Evolutionary conservation across 2,329 filamentous ascomycete species (phyloP).

Genomic region (Colletotrichum magnum): DNA sequence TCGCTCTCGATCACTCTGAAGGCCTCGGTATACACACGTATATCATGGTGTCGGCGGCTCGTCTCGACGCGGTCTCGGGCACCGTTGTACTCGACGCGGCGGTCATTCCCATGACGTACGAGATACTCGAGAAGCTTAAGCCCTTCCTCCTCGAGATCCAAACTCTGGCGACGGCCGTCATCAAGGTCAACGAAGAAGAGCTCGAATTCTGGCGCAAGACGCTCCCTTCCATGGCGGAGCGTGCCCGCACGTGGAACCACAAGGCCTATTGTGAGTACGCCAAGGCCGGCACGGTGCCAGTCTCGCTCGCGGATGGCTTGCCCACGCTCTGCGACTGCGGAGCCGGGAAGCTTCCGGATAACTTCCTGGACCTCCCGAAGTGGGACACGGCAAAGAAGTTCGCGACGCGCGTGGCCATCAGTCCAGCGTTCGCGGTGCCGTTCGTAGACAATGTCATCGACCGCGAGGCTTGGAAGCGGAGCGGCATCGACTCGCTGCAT

Average conservation of each 20-base stretch:
- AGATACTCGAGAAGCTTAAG: conserved; percentile 52
- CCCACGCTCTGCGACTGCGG: conserved; percentile 63
- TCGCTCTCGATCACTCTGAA: conserved; percentile 55
- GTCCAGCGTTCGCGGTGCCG: conserved; percentile 63
- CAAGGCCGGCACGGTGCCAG: conserved; percentile 52
- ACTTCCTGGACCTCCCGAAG: conserved; percentile 57
- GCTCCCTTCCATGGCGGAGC: conserved; percentile 61
- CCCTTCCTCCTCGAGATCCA: conserved; percentile 56
- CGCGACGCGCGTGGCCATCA: conserved; percentile 71
- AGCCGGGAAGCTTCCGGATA: conserved; percentile 55
- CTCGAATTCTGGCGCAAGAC: conserved; percentile 65
- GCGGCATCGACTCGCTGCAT: background rate
- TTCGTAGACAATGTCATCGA: conserved; percentile 59
- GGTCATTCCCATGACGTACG: conserved; percentile 58
- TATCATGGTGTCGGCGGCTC: conserved; percentile 58
- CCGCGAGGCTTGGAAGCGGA: conserved; percentile 9
- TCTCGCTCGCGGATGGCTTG: conserved; percentile 53
- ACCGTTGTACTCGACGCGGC: conserved; percentile 63
- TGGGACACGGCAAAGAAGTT: conserved; percentile 59
- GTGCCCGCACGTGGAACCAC: conserved; percentile 65
- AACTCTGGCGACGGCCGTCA: conserved; percentile 52
- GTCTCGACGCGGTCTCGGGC: conserved; percentile 58
- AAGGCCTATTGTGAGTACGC: conserved; percentile 59
- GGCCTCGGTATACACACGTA: conserved; percentile 57
- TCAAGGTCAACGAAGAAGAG: conserved; percentile 67